Base-by-base conservation (phyloP, 2,329 filamentous ascomycete genomes). In the Bipolaris zeicola region DNA sequence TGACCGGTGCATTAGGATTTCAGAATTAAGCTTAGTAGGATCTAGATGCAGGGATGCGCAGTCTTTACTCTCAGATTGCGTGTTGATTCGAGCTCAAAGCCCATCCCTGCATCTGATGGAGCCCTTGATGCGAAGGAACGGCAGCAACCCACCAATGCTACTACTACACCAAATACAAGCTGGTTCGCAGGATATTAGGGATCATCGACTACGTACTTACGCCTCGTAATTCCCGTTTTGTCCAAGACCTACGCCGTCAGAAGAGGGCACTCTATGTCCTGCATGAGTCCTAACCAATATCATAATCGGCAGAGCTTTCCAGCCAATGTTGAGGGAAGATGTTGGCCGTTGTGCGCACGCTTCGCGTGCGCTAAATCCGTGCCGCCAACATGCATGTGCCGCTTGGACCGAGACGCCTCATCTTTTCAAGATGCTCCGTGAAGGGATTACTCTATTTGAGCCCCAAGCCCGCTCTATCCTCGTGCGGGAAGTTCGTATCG, bases 21-120 rank as follows among this genome's bases (percentile, higher is more conserved):
- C 50, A 42, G 50, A 18, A 18, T 33, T 39, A 38, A 20, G 14
- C 50, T 47, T 16, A 18, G 39, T 18, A 22, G 45, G 34, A 39
- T 5, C 26, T 16, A 42, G 24, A 44, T 34, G 50, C 50, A 52
- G 41, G 42, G 20, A 52, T n/a, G 34, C 33, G 34, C 50, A 52
- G 26, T 18, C 24, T 36, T 28, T 18, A 38, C n/a, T 18, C 42
- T 47, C 31, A 34, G 16, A 26, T 37, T 18, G n/a, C 14, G 50
- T 2, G n/a, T 20, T 31, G 44, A 22, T 16, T 18, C 8, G 22
- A 38, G 34, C 13, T 14, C 11, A 42, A 1, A 45, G n/a, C n/a
- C 39, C 14, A 10, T 6, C 6, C 16, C n/a, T 10, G 37, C n/a
- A 39, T 16, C 8, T 18, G n/a, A 22, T 39, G 16, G 1, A 20